Base-by-base conservation (phyloP, 768 basidiomycete genomes). In the Amanita muscaria region DNA sequence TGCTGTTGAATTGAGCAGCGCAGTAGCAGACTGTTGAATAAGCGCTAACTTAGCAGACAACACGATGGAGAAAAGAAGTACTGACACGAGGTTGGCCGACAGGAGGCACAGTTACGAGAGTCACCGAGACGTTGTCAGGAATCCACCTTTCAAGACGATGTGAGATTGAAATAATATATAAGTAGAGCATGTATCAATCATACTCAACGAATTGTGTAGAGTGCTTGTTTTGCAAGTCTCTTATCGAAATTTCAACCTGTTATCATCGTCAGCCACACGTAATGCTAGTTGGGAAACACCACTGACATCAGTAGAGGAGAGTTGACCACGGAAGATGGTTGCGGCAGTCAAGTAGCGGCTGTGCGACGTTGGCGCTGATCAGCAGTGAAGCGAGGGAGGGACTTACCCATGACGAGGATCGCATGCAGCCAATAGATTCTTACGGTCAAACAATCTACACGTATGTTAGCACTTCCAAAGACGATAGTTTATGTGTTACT, bases 341-440 rank as follows among this genome's bases (percentile, higher is more conserved):
- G 88, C 87, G 7, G 86, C 85, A 0, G 91, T 92, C 31, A 94
- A 66, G 62, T 88, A 93, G 33, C 85, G 85, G 21, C 88, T 88
- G 49, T 14, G 42, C 12, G 25, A 23, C 9, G 19, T 40, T 25
- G 19, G 14, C 1, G 21, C 14, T 32, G 19, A 4, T 9, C 8
- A 18, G 24, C 31, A 24, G 32, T 42, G 22, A 15, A 12, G 12
- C 14, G 21, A 15, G 33, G 40, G 21, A 32, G n/a, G 18, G 31
- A 57, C 75, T 41, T 59, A 80, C 84, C 88, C 84, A 58, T 77
- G 74, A 36, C 78, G 72, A 18, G 91, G 86, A 60, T 92, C 83
- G 50, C 80, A 83, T 12, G 87, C 91, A 7, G 88, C 88, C 19
- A 94, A 73, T 4, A 88, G 60, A 61, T 85, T 90, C 56, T 72